A percentile compares a stretch with the other conserved stretches of the same genome.
Evolutionary conservation across 768 basidiomycete genomes (phyloP).

Genomic region (Russula vinacea): DNA sequence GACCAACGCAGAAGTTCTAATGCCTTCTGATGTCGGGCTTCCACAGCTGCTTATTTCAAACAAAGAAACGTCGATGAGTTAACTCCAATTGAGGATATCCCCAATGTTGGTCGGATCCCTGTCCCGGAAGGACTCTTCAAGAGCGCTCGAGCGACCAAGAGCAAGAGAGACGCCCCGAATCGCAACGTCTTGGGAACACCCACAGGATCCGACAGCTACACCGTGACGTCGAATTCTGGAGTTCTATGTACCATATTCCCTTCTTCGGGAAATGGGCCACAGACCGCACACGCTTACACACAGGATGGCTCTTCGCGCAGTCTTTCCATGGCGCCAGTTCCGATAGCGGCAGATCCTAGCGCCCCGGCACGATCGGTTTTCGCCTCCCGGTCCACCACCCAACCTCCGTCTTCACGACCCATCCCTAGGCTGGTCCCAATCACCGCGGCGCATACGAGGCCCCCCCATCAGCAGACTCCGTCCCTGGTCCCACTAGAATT

Average conservation of each 20-base stretch:
- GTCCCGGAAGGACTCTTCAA: slow-evolving; percentile 68
- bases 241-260: slow-evolving; percentile 30
- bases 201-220: slow-evolving; percentile 20
- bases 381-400: not conserved
- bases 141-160: slow-evolving; percentile 38
- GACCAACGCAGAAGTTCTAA: slow-evolving; percentile 6
- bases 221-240: slow-evolving; percentile 20
- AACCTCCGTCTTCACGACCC: not conserved
- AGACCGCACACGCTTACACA: slow-evolving; percentile 22
- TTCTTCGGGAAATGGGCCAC: slow-evolving; percentile 26
- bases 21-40: slow-evolving; percentile 24
- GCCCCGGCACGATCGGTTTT: not conserved
- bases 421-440: not conserved
- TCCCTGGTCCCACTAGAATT: slow-evolving; percentile 28
- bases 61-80: slow-evolving; percentile 70
- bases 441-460: slow-evolving; percentile 2
- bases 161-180: slow-evolving; percentile 25
- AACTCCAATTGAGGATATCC: slow-evolving; percentile 66
- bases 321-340: slow-evolving; percentile 1
- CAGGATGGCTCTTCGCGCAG: slow-evolving; percentile 18
- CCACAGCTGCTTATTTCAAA: slow-evolving; percentile 76
- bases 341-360: not conserved
- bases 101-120: slow-evolving; percentile 52
- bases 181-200: slow-evolving; percentile 15
- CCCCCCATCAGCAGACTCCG: slow-evolving; percentile 11